Percentiles rank a stretch among this genome's conserved stretches.
These are phyloP conservation scores for Coemansia sp. DNA, from an alignment of 192 early-diverging fungal species.

Conservation along the genomic window DNA sequence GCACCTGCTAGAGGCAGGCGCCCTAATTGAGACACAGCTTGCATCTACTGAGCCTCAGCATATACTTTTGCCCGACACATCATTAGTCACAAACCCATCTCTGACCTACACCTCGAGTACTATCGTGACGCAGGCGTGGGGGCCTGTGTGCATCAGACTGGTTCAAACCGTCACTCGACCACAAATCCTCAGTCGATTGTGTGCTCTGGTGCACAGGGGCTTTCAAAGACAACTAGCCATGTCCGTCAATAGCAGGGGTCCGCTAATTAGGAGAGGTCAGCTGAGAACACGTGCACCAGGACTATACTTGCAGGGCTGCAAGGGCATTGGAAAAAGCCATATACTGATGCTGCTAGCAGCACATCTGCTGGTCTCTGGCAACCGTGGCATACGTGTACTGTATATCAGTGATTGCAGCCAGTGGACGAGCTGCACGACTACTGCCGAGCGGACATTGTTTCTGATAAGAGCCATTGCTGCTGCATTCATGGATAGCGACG, in stretches of 20 bases:
- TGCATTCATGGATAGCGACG: conserved; percentile 12
- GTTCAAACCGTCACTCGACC: not conserved
- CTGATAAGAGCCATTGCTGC: conserved; percentile 7
- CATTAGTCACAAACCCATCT: not conserved
- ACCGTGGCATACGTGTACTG: conserved; percentile 5
- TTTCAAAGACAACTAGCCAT: not conserved
- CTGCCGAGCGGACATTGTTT: conserved; percentile 8
- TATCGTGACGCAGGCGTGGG: not conserved
- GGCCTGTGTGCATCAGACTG: not conserved
- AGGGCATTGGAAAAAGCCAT: conserved; percentile 30
- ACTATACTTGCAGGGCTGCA: conserved; percentile 20
- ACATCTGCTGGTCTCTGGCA: conserved; percentile 3
- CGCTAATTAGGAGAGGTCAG: too few relatives aligned
- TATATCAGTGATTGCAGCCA: conserved; percentile 17
- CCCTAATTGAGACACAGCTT: not conserved
- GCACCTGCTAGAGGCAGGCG: not conserved
- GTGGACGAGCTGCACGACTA: conserved; percentile 1
- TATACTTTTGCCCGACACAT: conserved; percentile 1
- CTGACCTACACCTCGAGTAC: not conserved
- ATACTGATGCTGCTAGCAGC: conserved; percentile 13
- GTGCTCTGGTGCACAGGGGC: not conserved
- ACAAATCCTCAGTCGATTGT: not conserved
- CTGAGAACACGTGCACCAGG: too few relatives aligned
- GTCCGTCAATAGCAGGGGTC: not conserved
- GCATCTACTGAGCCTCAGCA: not conserved